Base-by-base conservation (phyloP, 345 rosid species). In the Ceriops decandra region DNA sequence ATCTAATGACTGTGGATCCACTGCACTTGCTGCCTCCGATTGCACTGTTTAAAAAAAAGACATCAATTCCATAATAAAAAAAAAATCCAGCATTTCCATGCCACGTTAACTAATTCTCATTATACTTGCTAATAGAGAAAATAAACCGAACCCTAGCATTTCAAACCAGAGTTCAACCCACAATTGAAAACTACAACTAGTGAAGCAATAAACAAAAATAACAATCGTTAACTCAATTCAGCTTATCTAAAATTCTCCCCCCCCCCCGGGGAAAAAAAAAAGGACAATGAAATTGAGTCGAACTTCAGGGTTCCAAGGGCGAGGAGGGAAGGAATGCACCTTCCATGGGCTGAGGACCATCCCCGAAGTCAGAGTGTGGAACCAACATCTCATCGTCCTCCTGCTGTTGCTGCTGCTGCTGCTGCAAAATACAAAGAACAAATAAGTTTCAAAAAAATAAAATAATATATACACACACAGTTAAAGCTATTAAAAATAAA, bases 261-360 rank as follows among this genome's bases (percentile, higher is more conserved):
- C 30, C 30, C 49, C 5, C 13, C n/a, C n/a, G 3, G 6, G 33
- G 0, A 31, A 8, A 21, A 1, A 24, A 53, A 21, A 53, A n/a
- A 6, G 11, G 11, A 26, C 31, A 56, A 56, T 11, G 30, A 56
- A 56, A 21, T 24, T 19, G 31, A 24, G 17, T 56, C 5, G 28
- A 24, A 13, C 28, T 21, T 56, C 31, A 56, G 26, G 17, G 4
- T 56, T 56, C 30, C 27, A 24, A 24, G 59, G 30, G 28, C 6
- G 24, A 26, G 6, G 28, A 24, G 28, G 38, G 5, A 13, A 27
- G 5, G 58, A 57, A 57, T 24, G 58, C 49, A 82, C 85, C 82
- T 82, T 82, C 85, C 85, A 79, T 82, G 21, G 85, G 81, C 75
- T 76, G 82, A 68, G 85, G 75, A 27, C 82, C 82, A 0, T 73